Base-by-base conservation (phyloP, 2,329 filamentous ascomycete species). In the Aspergillus sp. region DNA sequence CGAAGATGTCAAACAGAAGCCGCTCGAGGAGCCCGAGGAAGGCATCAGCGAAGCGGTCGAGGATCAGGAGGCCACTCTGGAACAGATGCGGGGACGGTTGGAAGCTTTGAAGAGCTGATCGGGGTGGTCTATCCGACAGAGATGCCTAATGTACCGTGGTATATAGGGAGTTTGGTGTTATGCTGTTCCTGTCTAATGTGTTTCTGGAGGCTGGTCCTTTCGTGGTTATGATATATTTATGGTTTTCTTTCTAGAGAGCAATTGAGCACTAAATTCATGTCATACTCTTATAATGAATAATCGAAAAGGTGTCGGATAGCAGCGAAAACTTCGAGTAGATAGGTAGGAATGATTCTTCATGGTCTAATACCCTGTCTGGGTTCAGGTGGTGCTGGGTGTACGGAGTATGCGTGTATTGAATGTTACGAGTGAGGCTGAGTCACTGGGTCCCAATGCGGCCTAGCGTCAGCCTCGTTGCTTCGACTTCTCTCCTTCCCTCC, bases 31-130 rank as follows among this genome's bases (percentile, higher is more conserved):
- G 38, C 77, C 80, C 53, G 71, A 80, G 50, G 78, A 79, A 16
- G 76, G 76, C 36, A 78, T 76, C 51, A 71, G 87, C 82, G 75
- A 91, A 60, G 89, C 91, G 55, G 89, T 95, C 64, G 88, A 92
- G 67, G 89, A 94, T 64, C 86, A 90, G 57, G 91, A 96, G 73
- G 91, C 88, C 45, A 91, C 94, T 78, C 84, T 97, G 76, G 88
- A 91, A 64, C 89, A 96, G 77, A 97, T 97, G 94, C 81, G 93
- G 69, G 91, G 91, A 62, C 81, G 93, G 45, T 73, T 99, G 63
- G 91, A 97, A 76, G 92, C 92, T 32, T 75, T 97, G 68, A 89
- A 94, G 81, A 97, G 91, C 73, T 96, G 72, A 80, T 53, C 10
- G 14, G 11, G 4, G 10, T 14, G 10, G 21, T n/a, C 5, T 16